Percentiles rank a stretch among this genome's conserved stretches.
These are phyloP conservation scores for Penicillium odoratum DNA, from an alignment of 495 filamentous ascomycete genomes.

Conservation along the genomic window DNA sequence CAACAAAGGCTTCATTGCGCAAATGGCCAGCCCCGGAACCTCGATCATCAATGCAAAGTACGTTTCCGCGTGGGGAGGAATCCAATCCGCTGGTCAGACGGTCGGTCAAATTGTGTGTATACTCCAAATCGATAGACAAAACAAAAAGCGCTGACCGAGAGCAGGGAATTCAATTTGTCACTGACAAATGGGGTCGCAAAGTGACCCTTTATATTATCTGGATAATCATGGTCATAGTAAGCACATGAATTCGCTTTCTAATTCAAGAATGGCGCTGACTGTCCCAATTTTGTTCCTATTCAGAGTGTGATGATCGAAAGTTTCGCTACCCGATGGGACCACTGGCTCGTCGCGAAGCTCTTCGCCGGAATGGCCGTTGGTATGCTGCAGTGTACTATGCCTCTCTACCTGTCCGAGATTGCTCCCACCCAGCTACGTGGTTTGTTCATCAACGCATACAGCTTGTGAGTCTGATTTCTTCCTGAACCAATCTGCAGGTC, in stretches of 20 bases:
- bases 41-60: constrained; percentile 36
- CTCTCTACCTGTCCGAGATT: constrained; percentile 42
- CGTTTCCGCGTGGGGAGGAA: constrained; percentile 42
- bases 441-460: constrained; percentile 43
- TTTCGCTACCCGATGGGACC: constrained; percentile 37
- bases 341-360: constrained; percentile 44
- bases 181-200: constrained; percentile 35
- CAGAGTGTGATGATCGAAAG: constrained; percentile 41
- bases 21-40: constrained; percentile 31
- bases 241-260: neutral
- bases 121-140: too few relatives aligned
- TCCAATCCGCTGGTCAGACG: constrained; percentile 41
- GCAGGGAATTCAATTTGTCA: constrained; percentile 14
- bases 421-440: constrained; percentile 41
- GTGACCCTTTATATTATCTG: constrained; percentile 33
- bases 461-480: constrained; percentile 23
- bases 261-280: neutral
- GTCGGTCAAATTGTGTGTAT: constrained; percentile 32
- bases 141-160: too few relatives aligned
- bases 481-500: too few relatives aligned
- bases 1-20: constrained; percentile 42
- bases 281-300: neutral
- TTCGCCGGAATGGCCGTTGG: constrained; percentile 44
- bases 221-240: constrained; percentile 25
- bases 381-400: constrained; percentile 43